Evolutionary conservation across 768 basidiomycete genomes (phyloP), one percentile per base, ranked within the genome.

Genomic region (Phaeotremella skinneri): DNA sequence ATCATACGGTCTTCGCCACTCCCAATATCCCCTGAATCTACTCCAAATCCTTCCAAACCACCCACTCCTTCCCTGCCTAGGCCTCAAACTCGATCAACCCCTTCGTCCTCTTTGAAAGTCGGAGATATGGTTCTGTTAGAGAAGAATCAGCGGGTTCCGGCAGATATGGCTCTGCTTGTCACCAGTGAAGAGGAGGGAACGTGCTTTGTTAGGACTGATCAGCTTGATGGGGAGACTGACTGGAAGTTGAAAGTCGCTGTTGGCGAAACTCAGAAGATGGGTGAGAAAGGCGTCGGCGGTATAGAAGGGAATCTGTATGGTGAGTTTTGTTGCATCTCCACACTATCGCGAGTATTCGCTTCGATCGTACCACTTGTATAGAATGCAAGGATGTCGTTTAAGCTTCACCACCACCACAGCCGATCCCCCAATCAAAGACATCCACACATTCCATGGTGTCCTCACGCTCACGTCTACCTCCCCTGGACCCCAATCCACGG

Each of bases 221-320:
- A 98, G 72, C 82, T 99, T 27, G 96, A 99, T 64, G 96, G 96
- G 42, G 96, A 99, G 78, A 99, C 96, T 2, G 96, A 99, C 70
- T 98, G 96, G 96, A 99, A 99, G 76, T 80, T 97, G 49, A 84
- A 90, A 3, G 89, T 96, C 1, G 92, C 94, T 1, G 86, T 94
- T 0, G 83, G 87, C 2, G 83, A 87, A 25, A 88, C 86, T 43
- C 92, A 96, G 79, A 87, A 86, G 65, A 74, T 92, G 52, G 67
- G 70, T 5, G 84, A 87, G 49, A 74, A 72, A 26, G 81, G 81
- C 7, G 68, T 88, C 1, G 76, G 86, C 55, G 69, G 77, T 16
- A 77, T 93, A 25, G 87, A 91, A 61, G 96, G 91, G 0, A 90
- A 92, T 65, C 84, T 98, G 7, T 97, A 96, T 68, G 90, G 90